phyloP scores from a whole-genome alignment of 257 asterid species.

The Solanum sparsipilum region DNA sequence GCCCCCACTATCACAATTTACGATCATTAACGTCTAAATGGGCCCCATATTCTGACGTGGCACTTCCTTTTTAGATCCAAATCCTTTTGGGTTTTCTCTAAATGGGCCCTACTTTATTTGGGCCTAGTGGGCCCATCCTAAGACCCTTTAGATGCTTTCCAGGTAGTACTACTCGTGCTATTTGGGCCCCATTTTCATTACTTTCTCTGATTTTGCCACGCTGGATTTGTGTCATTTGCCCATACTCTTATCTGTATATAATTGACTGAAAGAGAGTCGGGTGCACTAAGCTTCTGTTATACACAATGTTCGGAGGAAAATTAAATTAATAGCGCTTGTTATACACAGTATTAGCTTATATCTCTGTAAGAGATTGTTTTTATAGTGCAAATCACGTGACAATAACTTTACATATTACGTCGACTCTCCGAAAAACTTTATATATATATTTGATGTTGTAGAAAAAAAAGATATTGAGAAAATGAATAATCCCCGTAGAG shows the following conservation, averaged over 20 bases:
- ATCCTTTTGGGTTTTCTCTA: neutral
- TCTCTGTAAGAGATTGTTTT: neutral
- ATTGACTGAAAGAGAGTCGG: neutral
- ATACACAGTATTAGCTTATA: neutral
- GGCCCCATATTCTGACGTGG: constrained; percentile 4
- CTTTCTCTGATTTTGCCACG: constrained; percentile 1
- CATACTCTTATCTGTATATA: neutral
- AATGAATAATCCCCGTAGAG: neutral
- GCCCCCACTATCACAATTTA: neutral
- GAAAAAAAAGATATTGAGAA: neutral
- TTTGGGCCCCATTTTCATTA: neutral
- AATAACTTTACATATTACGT: neutral
- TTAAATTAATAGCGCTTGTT: neutral
- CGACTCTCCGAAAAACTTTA: neutral
- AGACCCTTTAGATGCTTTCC: neutral
- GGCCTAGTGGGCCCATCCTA: neutral
- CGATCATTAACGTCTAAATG: neutral
- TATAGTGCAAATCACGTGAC: neutral
- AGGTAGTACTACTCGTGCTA: constrained; percentile 1
- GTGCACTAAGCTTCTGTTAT: neutral
- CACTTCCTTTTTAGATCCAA: neutral
- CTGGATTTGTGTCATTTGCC: constrained; percentile 1
- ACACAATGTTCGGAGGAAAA: fast-evolving
- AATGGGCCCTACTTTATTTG: neutral
- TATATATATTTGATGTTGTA: neutral